Conservation (phyloP, 2,329 filamentous ascomycete species). For the Pestalotiopsis sp. region DNA sequence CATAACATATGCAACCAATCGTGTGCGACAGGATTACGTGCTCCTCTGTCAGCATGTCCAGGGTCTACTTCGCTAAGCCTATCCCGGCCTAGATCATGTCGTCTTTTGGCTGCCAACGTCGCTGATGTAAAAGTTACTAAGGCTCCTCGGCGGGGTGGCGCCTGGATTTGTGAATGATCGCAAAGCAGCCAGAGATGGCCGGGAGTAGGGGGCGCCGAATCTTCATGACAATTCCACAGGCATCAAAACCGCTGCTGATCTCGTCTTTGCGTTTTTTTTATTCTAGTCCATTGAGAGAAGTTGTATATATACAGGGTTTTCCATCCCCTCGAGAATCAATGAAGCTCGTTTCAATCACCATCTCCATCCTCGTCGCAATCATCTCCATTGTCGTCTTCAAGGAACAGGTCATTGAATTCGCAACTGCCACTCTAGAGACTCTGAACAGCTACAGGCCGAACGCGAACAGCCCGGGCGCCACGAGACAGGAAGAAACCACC, state of each 20-base stretch:
- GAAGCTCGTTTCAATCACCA: constrained; percentile 39
- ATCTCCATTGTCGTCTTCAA: constrained; percentile 36
- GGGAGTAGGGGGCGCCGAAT: constrained; percentile 7
- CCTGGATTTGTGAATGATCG: constrained; percentile 14
- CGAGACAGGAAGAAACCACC: constrained; percentile 19
- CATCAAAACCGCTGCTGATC: not conserved
- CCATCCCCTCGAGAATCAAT: constrained; percentile 28
- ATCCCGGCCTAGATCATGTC: not conserved
- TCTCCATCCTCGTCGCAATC: constrained; percentile 41
- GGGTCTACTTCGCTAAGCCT: not conserved
- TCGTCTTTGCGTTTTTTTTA: not conserved
- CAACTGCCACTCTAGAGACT: constrained; percentile 23
- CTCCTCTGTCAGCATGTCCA: constrained; percentile 3
- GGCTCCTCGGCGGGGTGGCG: constrained; percentile 4
- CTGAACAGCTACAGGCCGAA: constrained; percentile 18
- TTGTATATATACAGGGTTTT: constrained; percentile 7
- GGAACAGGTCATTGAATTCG: constrained; percentile 31
- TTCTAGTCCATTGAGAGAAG: not conserved
- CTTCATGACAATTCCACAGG: constrained; percentile 11
- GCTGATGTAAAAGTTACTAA: constrained; percentile 35
- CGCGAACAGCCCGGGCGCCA: constrained; percentile 14
- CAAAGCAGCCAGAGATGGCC: constrained; percentile 13
- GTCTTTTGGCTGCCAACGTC: not conserved
- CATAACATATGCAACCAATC: not conserved
- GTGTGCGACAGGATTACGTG: constrained; percentile 2